Percentiles rank a stretch among this genome's conserved stretches.
Evolutionary conservation across 768 basidiomycete species (phyloP).

Genomic region (Obba rivulosa): DNA sequence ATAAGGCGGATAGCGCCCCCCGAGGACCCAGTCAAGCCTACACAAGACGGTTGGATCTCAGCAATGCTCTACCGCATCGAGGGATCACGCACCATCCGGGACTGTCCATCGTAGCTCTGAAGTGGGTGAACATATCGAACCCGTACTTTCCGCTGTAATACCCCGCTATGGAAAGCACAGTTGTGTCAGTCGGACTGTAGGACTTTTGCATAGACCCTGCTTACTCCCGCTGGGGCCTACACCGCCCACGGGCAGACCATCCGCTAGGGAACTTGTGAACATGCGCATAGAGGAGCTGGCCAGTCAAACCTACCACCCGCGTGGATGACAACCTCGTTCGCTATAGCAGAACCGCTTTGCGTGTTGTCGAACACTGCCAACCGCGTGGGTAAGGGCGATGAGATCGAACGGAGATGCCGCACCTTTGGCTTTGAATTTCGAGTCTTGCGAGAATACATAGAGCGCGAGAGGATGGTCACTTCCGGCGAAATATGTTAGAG

Average conservation of each 20-base stretch:
- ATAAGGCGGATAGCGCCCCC: constrained; percentile 12
- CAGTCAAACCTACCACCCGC: constrained; percentile 38
- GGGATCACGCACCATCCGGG: constrained; percentile 32
- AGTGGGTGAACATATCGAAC: constrained; percentile 74
- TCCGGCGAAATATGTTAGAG: background rate
- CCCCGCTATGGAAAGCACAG: constrained; percentile 41
- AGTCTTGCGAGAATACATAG: constrained; percentile 65
- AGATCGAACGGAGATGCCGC: background rate
- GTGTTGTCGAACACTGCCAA: constrained; percentile 68
- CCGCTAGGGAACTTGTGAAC: constrained; percentile 27
- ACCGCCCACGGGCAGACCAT: constrained; percentile 71
- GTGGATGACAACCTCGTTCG: constrained; percentile 69
- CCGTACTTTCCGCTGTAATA: constrained; percentile 62
- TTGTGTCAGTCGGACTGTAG: too few relatives aligned
- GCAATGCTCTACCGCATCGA: background rate
- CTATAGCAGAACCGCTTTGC: constrained; percentile 61
- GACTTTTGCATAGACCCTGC: constrained; percentile 24
- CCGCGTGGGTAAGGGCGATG: too few relatives aligned
- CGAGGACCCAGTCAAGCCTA: constrained; percentile 9
- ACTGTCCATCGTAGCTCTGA: constrained; percentile 46
- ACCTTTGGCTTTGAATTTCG: constrained; percentile 55
- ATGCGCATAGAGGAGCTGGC: background rate
- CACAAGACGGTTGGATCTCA: background rate
- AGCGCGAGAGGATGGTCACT: constrained; percentile 70
- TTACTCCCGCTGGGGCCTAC: constrained; percentile 66